Conservation (phyloP, 2,329 filamentous ascomycete species). For the Phaeophleospora eucalypticola region DNA sequence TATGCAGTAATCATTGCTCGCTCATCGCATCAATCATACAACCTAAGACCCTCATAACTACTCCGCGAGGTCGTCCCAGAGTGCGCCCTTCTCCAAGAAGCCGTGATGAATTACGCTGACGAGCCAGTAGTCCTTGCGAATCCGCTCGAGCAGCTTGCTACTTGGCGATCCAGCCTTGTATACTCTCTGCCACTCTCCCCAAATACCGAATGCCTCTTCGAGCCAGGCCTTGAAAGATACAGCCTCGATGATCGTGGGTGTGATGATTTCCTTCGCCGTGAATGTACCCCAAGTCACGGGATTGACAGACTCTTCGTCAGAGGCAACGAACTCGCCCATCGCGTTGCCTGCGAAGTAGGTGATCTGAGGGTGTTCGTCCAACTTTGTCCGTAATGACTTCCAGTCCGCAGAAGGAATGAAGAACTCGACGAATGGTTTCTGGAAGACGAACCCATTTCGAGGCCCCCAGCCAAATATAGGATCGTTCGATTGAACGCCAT, state of each 20-base stretch:
- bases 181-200: slow-evolving; percentile 86
- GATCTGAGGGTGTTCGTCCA: slow-evolving; percentile 64
- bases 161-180: slow-evolving; percentile 72
- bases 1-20: not conserved
- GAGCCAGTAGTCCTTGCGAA: slow-evolving; percentile 72
- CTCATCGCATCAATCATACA: not conserved
- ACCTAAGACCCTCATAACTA: not conserved
- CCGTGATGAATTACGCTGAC: slow-evolving; percentile 87
- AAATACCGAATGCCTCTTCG: slow-evolving; percentile 94
- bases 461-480: slow-evolving; percentile 90
- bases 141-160: slow-evolving; percentile 63
- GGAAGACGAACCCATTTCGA: slow-evolving; percentile 87
- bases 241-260: slow-evolving; percentile 93
- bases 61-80: slow-evolving; percentile 56
- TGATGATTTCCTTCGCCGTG: slow-evolving; percentile 90
- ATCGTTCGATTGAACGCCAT: slow-evolving; percentile 73
- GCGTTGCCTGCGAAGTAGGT: slow-evolving; percentile 86
- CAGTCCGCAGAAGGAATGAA: slow-evolving; percentile 78
- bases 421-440: slow-evolving; percentile 97
- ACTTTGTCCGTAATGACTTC: slow-evolving; percentile 58
- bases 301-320: slow-evolving; percentile 66
- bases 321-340: slow-evolving; percentile 72
- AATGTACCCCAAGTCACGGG: slow-evolving; percentile 97
- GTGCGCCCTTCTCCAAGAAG: slow-evolving; percentile 63
- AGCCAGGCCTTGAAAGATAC: slow-evolving; percentile 91